Base-by-base conservation (phyloP, 2,329 filamentous ascomycete species). In the Dothideomycetidae sp. region DNA sequence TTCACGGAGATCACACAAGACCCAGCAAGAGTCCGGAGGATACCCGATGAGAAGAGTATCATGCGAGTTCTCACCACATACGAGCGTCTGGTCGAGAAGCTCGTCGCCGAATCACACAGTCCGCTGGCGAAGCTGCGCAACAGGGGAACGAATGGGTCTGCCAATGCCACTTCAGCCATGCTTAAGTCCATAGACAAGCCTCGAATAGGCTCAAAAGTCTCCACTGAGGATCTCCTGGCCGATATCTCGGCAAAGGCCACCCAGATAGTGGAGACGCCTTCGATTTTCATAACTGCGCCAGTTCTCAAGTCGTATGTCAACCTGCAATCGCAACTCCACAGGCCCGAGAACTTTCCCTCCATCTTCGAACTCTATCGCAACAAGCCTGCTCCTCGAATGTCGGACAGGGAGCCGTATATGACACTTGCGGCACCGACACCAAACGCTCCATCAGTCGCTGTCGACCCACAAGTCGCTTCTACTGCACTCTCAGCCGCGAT, bases 281-380 rank as follows among this genome's bases (percentile, higher is more conserved):
- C 78, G 42, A 76, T 94, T 33, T 81, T 85, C 60, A 81, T 96
- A 52, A 81, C 81, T 3, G 73, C 78, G 5, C 63, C 70, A 18
- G 64, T 88, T 21, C 71, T 96, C 28, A 65, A 71, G 40, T 58
- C 71, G 47, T 96, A 94, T 57, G 76, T 93, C 44, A 67, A 72
- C 26, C 73, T 83, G 31, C 84, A 93, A 55, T 68, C 76, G 17
- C 68, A 76, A 9, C 70, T 96, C 30, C 71, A 75, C 43, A 75
- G 71, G 40, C 77, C 84, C 2, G 73, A 82, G 46, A 76, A 81
- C 31, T 72, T 96, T 44, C 84, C 88, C 5, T 71, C 78, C 42
- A 73, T 85, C 29, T 79, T 98, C 52, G 64, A 76, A 39, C 68
- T 94, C 37, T 96, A 88, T 55, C 82, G 83, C 33, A 73, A 73